These are phyloP conservation scores for Fraxinus quadrangulata DNA, from an alignment of 257 asterid species.

Conservation along the genomic window DNA sequence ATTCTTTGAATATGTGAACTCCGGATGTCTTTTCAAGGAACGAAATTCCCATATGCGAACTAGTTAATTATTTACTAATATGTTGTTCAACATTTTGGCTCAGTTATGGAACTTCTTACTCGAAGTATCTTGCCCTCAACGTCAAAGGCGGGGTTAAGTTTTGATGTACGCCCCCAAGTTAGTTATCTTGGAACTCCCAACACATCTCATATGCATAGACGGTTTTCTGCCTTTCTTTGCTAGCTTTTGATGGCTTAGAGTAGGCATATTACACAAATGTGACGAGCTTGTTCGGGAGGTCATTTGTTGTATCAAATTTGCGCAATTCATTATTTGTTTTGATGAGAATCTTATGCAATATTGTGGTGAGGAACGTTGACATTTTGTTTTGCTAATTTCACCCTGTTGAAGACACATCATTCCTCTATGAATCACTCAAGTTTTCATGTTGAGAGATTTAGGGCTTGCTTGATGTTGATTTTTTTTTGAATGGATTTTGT, in stretches of 20 bases:
- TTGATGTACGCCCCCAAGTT: not conserved
- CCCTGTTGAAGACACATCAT: not conserved
- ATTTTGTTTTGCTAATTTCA: not conserved
- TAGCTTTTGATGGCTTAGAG: not conserved
- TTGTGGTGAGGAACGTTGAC: not conserved
- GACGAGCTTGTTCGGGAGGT: not conserved
- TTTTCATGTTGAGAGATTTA: no score
- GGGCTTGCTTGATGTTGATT: no score
- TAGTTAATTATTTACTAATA: not conserved
- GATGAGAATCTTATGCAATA: not conserved
- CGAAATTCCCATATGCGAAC: not conserved
- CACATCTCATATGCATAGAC: not conserved
- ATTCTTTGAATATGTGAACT: not conserved
- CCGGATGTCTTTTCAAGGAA: not conserved
- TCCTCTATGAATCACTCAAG: no score
- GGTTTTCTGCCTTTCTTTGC: not conserved
- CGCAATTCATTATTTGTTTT: not conserved
- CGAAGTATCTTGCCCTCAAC: conserved; percentile 3
- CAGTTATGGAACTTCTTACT: conserved; percentile 12
- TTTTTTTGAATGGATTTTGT: no score
- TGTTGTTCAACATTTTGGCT: not conserved
- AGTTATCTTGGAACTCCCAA: not conserved
- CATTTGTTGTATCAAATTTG: not conserved
- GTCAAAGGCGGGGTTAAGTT: not conserved
- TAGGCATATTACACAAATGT: not conserved